Percentiles rank a stretch among this genome's conserved stretches.
Evolutionary conservation across 169 alveolate species (phyloP).

Genomic region (Sarcocystis neurona): DNA sequence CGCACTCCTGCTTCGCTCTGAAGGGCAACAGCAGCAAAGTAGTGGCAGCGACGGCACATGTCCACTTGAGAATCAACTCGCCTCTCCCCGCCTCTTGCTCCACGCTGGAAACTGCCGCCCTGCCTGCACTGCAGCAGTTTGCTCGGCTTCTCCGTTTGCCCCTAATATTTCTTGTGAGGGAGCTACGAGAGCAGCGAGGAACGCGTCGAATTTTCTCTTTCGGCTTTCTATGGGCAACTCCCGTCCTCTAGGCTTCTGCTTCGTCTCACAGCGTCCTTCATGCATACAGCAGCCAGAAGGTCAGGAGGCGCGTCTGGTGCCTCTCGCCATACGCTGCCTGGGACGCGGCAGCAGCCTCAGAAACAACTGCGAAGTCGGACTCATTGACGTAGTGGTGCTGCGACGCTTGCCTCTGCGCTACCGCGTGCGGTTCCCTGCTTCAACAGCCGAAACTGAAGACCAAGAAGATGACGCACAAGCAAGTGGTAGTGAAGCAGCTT

Average conservation of each 20-base stretch:
- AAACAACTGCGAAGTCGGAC: not conserved
- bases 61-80: not conserved
- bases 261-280: not conserved
- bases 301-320: not conserved
- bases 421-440: not conserved
- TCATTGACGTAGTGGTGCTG: not conserved
- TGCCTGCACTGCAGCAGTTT: not conserved
- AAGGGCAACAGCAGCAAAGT: no score
- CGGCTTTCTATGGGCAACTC: not conserved
- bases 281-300: not conserved
- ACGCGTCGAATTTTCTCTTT: no score
- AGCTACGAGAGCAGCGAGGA: no score
- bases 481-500: not conserved
- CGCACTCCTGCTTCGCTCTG: not conserved
- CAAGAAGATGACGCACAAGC: not conserved
- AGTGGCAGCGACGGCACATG: no score
- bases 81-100: not conserved
- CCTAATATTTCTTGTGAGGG: no score
- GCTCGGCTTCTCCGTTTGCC: not conserved
- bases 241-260: not conserved
- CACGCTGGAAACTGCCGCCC: slow-evolving; percentile 1
- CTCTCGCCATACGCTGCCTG: not conserved
- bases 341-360: no score
- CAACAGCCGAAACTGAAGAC: not conserved
- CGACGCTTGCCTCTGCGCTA: not conserved